A percentile compares a stretch with the other conserved stretches of the same genome.
Evolutionary conservation across 192 early-diverging fungal genomes (phyloP).

Genomic region (Umbelopsis vinacea): DNA sequence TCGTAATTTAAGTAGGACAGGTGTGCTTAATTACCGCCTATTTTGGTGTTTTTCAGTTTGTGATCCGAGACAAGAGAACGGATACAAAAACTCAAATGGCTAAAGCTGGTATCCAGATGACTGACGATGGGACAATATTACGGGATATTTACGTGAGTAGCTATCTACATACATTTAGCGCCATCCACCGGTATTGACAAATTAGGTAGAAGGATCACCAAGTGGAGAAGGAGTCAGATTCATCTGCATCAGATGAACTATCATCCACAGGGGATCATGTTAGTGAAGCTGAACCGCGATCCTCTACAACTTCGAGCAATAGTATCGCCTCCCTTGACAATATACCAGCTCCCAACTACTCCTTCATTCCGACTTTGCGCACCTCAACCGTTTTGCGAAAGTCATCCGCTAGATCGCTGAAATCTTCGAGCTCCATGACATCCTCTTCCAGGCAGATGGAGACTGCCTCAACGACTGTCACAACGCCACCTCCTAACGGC

Average conservation of each 20-base stretch:
- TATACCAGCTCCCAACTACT: background rate
- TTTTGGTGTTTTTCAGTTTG: background rate
- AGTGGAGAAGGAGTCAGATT: conserved; percentile 6
- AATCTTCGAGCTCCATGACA: background rate
- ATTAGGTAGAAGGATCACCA: background rate
- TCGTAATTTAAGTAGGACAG: background rate
- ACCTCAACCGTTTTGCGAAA: background rate
- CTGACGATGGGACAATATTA: conserved; percentile 30
- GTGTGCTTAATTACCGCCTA: background rate
- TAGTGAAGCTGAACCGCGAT: background rate
- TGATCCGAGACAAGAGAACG: background rate
- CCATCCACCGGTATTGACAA: background rate
- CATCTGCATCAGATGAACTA: background rate
- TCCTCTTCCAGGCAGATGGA: background rate
- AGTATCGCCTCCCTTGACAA: background rate
- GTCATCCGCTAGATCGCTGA: background rate
- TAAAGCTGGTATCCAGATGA: conserved; percentile 7
- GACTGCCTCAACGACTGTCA: background rate
- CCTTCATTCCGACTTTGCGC: background rate
- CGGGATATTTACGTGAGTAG: background rate
- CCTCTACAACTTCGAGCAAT: background rate
- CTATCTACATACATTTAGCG: background rate
- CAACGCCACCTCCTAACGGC: background rate
- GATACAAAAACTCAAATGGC: background rate
- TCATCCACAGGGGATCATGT: conserved; percentile 3